These are phyloP conservation scores for Cryptosporidium sp. DNA, from an alignment of 169 alveolate genomes.

Conservation along the genomic window DNA sequence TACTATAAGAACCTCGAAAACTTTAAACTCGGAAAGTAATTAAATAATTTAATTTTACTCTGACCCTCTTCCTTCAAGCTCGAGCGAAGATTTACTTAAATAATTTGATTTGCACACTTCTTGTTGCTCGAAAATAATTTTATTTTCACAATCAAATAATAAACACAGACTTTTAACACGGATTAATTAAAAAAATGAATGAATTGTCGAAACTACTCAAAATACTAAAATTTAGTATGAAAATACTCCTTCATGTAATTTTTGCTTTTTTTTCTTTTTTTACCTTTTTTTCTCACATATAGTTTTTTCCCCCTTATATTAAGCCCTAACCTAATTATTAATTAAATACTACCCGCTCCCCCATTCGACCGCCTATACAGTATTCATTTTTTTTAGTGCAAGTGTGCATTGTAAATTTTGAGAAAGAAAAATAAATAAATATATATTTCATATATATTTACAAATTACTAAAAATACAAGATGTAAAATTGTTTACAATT, in stretches of 20 bases:
- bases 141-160: neutral
- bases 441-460: too few relatives aligned
- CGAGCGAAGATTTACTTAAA: constrained; percentile 15
- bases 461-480: too few relatives aligned
- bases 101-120: constrained; percentile 8
- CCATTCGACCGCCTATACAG: neutral
- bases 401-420: neutral
- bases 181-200: neutral
- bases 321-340: constrained; percentile 13
- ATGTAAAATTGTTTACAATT: too few relatives aligned
- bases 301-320: neutral
- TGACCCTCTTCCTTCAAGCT: constrained; percentile 7
- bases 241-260: neutral
- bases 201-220: neutral
- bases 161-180: neutral
- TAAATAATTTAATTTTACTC: neutral
- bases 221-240: constrained; percentile 1
- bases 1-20: neutral
- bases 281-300: neutral
- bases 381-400: neutral
- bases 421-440: too few relatives aligned
- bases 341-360: neutral
- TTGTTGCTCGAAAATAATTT: constrained; percentile 6
- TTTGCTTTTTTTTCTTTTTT: neutral
- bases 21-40: constrained; percentile 4